These are phyloP conservation scores for Magnusiomyces magnusii DNA, from an alignment of 1,139 yeast genomes.

Conservation along the genomic window DNA sequence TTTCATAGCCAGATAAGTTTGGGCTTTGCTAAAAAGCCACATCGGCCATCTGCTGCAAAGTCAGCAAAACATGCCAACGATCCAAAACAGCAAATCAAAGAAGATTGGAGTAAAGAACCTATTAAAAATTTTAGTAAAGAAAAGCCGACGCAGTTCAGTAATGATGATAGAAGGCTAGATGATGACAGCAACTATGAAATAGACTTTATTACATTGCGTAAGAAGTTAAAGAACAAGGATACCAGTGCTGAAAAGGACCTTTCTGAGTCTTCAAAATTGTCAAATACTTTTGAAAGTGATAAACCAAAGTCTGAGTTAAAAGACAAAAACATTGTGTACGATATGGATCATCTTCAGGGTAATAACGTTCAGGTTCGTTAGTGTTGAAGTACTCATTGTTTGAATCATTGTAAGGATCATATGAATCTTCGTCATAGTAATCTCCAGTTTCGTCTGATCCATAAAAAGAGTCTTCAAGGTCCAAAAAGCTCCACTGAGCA, in stretches of 20 bases:
- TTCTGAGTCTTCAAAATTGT: not conserved
- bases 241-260: not conserved
- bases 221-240: not conserved
- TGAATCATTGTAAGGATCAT: not conserved
- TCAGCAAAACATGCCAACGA: not conserved
- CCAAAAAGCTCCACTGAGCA: not conserved
- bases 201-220: slow-evolving; percentile 16
- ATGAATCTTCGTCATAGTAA: not conserved
- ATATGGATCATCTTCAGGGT: not conserved
- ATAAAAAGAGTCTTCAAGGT: not conserved
- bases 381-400: not conserved
- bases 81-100: not conserved
- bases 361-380: not conserved
- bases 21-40: not conserved
- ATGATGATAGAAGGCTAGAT: not conserved
- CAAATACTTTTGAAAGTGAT: not conserved
- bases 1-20: not conserved
- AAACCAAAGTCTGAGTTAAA: too few species aligned
- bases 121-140: not conserved
- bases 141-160: not conserved
- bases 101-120: too few species aligned
- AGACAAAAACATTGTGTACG: too few species aligned
- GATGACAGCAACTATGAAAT: slow-evolving; percentile 11
- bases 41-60: not conserved
- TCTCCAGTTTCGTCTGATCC: not conserved